phyloP scores from a whole-genome alignment of 306 rosid genomes.

The Trifolium dubium region DNA sequence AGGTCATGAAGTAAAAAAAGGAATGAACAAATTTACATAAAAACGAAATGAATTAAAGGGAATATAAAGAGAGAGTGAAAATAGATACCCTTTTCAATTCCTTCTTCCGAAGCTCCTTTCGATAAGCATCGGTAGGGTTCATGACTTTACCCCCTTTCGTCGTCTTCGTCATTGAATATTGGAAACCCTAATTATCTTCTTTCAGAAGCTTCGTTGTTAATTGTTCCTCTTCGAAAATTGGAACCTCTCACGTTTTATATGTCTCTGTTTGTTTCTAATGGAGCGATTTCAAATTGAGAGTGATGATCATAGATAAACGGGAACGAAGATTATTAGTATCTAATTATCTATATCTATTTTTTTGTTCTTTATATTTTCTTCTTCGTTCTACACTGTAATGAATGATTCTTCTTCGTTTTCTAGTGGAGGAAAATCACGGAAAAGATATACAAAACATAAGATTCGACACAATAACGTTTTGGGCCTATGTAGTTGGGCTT shows the following conservation, averaged over 20 bases:
- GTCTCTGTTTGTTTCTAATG: too few relatives aligned
- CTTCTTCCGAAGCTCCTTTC: slow-evolving; percentile 96
- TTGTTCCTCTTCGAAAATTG: slow-evolving; percentile 23
- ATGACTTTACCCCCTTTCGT: slow-evolving; percentile 95
- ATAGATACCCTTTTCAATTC: slow-evolving; percentile 79
- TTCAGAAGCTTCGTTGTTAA: slow-evolving; percentile 8
- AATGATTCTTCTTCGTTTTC: too few relatives aligned
- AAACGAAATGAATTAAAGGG: background rate
- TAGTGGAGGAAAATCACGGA: too few relatives aligned
- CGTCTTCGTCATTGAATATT: slow-evolving; percentile 72
- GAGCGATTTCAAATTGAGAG: too few relatives aligned
- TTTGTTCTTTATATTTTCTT: too few relatives aligned
- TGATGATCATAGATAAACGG: too few relatives aligned
- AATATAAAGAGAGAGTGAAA: slow-evolving; percentile 8
- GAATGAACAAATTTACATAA: background rate
- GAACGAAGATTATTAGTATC: too few relatives aligned
- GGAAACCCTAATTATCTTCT: slow-evolving; percentile 32
- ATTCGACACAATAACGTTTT: too few relatives aligned
- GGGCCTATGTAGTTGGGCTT: too few relatives aligned
- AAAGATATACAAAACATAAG: too few relatives aligned
- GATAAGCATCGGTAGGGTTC: slow-evolving; percentile 96
- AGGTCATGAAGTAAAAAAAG: slow-evolving; percentile 12
- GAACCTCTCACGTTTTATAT: background rate
- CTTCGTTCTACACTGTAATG: too few relatives aligned
- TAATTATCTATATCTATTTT: too few relatives aligned